Base-by-base conservation (phyloP, 2,329 filamentous ascomycete genomes). In the Penicillium sp. region DNA sequence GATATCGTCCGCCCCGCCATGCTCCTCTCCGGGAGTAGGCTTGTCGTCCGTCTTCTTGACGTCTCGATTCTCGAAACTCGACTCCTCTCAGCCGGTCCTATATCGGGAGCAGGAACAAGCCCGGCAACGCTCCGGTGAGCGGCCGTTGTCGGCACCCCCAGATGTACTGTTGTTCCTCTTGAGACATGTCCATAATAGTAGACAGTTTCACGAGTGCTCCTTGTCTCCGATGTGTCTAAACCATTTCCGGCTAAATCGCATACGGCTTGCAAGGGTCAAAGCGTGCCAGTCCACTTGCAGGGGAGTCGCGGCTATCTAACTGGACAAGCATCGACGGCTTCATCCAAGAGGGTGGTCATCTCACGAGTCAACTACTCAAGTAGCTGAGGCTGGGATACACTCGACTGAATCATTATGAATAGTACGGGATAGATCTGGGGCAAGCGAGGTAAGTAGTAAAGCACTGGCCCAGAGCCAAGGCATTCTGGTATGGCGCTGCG, bases 1-100 rank as follows among this genome's bases (percentile, higher is more conserved):
- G 63, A 67, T 64, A 56, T 57, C 58, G 58, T 66, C 66, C 66
- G 66, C 66, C 64, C 66, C 66, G 64, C 64, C 54, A 51, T 52
- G 29, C 17, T 30, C 13, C 29, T 38, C 26, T 41, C 8, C 35
- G 35, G 35, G 15, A 5, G 13, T 41, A 41, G 35, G 3, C 35
- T 41, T 41, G 35, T 21, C 21, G 13, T 31, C 23, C 6, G 13
- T 19, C 19, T 29, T 17, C 21, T 29, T 30, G 19, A 29, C 41
- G 5, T 26, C 21, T 26, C 26, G 26, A 26, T 26, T 26, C 15
- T 44, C 21, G 21, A 29, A 46, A 7, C 11, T 11, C 3, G 21
- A 17, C 35, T 26, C 38, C 13, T 41, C 21, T 26, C 17, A 3
- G 44, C 30, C 17, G 15, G 38, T 62, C 60, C 60, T 62, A 58